A percentile compares a stretch with the other conserved stretches of the same genome.
Evolutionary conservation across 2,329 filamentous ascomycete species (phyloP).

Genomic region (Phialophora chinensis): DNA sequence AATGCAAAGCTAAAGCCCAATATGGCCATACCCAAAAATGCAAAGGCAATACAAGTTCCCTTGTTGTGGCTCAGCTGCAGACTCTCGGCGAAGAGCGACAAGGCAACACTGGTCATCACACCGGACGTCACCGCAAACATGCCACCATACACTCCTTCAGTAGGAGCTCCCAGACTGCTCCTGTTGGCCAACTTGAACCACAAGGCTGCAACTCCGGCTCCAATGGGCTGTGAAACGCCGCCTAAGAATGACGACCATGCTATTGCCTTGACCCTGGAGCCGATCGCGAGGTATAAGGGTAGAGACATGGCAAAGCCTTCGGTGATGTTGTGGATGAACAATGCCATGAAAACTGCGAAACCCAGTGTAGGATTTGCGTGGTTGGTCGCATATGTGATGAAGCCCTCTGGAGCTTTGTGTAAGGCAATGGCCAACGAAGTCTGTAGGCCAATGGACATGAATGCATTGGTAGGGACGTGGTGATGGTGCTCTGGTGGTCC

Average conservation of each 20-base stretch:
- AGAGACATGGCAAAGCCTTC: constrained; percentile 95
- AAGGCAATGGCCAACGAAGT: constrained; percentile 93
- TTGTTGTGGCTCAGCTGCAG: constrained; percentile 80
- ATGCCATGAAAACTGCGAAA: constrained; percentile 88
- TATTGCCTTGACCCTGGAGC: constrained; percentile 80
- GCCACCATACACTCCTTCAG: constrained; percentile 60
- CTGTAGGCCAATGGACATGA: constrained; percentile 92
- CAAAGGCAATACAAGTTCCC: constrained; percentile 77
- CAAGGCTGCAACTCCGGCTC: constrained; percentile 79
- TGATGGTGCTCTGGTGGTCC: constrained; percentile 74
- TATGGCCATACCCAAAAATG: constrained; percentile 82
- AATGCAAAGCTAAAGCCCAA: constrained; percentile 84
- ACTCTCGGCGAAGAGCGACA: constrained; percentile 88
- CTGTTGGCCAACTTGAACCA: constrained; percentile 78
- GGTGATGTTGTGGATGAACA: constrained; percentile 98
- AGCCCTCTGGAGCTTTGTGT: constrained; percentile 89
- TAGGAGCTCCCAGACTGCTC: constrained; percentile 51
- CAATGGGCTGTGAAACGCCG: constrained; percentile 83
- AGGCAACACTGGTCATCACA: constrained; percentile 91
- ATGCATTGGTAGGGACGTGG: constrained; percentile 92
- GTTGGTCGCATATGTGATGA: constrained; percentile 95
- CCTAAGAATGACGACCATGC: constrained; percentile 82
- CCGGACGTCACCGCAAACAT: constrained; percentile 91
- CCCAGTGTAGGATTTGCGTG: constrained; percentile 90
- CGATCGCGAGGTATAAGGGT: constrained; percentile 87